Conservation (phyloP, 2,329 filamentous ascomycete species). For the Fusarium napiforme region DNA sequence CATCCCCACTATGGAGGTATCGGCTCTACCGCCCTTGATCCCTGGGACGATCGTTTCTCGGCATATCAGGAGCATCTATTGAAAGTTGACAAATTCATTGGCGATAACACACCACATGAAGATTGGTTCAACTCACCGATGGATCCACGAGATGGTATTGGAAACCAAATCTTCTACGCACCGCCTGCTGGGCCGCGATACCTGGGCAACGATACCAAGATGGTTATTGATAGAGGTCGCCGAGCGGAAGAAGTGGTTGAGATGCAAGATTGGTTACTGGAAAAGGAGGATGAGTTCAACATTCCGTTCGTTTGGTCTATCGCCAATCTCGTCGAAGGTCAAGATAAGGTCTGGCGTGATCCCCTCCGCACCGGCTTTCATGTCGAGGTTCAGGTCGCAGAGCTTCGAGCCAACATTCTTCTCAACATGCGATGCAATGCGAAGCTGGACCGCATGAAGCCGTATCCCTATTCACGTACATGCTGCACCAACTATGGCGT, state of each 20-base stretch:
- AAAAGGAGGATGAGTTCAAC: not conserved
- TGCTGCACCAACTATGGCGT: conserved; percentile 63
- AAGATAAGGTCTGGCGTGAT: conserved; percentile 35
- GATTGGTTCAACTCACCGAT: conserved; percentile 11
- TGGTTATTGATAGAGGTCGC: conserved; percentile 10
- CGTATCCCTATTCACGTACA: conserved; percentile 59
- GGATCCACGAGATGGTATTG: conserved; percentile 39
- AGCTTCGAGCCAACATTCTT: conserved; percentile 53
- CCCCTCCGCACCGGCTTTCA: conserved; percentile 42
- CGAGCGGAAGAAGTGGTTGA: conserved; percentile 28
- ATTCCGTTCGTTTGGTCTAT: conserved; percentile 29
- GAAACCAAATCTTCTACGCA: conserved; percentile 44
- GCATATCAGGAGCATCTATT: not conserved
- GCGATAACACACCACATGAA: not conserved
- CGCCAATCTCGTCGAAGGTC: conserved; percentile 1
- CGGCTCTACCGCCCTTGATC: not conserved
- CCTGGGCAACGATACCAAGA: not conserved
- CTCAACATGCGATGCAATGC: conserved; percentile 65
- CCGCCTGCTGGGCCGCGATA: conserved; percentile 41
- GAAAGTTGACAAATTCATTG: not conserved
- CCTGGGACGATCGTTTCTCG: not conserved
- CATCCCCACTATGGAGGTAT: not conserved
- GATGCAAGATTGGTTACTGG: conserved; percentile 32
- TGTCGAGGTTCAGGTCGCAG: conserved; percentile 42
- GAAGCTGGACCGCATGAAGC: conserved; percentile 43